phyloP scores from a whole-genome alignment of 768 basidiomycete genomes.

The Boletellus sp. region DNA sequence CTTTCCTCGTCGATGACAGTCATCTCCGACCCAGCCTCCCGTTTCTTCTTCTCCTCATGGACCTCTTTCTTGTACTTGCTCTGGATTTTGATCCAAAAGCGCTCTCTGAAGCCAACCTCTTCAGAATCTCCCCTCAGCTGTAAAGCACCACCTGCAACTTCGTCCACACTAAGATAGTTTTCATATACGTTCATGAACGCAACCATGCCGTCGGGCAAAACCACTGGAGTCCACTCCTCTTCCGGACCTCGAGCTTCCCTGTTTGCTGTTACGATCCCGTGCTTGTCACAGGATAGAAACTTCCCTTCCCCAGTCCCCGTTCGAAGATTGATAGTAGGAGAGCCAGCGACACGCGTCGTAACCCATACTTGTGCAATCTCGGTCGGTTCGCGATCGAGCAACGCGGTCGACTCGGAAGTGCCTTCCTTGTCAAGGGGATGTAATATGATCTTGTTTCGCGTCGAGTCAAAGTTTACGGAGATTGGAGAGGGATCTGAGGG shows the following conservation, averaged over 20 bases:
- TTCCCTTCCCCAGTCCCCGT: conserved; percentile 87
- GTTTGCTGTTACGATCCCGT: conserved; percentile 80
- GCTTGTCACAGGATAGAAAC: conserved; percentile 84
- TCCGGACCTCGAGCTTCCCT: conserved; percentile 89
- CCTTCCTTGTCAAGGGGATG: conserved; percentile 62
- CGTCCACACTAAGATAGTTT: conserved; percentile 81
- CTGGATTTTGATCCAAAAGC: conserved; percentile 89
- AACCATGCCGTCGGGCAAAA: conserved; percentile 81
- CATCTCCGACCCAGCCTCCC: conserved; percentile 50
- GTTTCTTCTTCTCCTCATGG: conserved; percentile 68
- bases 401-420: conserved; percentile 36
- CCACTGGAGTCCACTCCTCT: conserved; percentile 89
- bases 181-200: conserved; percentile 88
- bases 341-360: conserved; percentile 78
- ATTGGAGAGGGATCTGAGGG: conserved; percentile 78
- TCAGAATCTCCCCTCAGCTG: conserved; percentile 82
- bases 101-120: conserved; percentile 78
- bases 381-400: conserved; percentile 67
- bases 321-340: conserved; percentile 79
- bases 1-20: conserved; percentile 65
- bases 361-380: conserved; percentile 94
- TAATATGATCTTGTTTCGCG: conserved; percentile 68
- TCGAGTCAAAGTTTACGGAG: conserved; percentile 73
- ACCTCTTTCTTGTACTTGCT: conserved; percentile 85
- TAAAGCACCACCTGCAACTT: conserved; percentile 78